Evolutionary conservation across 352 stramenopile species (phyloP), one percentile per base, ranked within the genome.

Genomic region (Phytopythium delawarense): DNA sequence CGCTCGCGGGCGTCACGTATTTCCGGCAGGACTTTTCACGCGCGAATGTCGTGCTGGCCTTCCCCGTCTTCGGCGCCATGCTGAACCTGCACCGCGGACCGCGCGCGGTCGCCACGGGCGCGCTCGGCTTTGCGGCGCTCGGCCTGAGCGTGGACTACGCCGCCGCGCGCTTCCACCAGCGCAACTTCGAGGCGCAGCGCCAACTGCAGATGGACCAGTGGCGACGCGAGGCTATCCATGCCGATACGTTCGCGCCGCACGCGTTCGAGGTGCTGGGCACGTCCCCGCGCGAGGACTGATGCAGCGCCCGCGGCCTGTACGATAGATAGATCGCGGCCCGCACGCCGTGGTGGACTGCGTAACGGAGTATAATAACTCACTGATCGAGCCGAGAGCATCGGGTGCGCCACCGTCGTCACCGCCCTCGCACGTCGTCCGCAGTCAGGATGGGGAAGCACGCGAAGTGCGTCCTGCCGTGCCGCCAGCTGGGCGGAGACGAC

Each of bases 21-120:
- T 67, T 64, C 40, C 79, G 79, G 18, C 69, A 81, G 48, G 79
- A 88, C 67, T 86, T 84, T 58, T 80, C 79, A 39, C 74, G 74
- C 56, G 67, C 67, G 23, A 88, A 81, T 49, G 66, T 86, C 23
- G 54, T 84, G 51, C 58, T 88, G 35, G 72, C 76, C 7, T 75
- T 86, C 58, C 79, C 79, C 7, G 57, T 88, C 13, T 80, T 77
- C 23, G 75, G 67, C 8, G 75, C 65, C 20, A 53, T 86, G 42
- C 56, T 88, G 49, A 79, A 79, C 44, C 53, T 70, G 20, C 76
- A 76, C n/a, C 62, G 64, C 2, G 76, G 76, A 0, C 66, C 73
- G n/a, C 65, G 74, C 2, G 66, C 69, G 2, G 86, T 86, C 68
- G 69, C 60, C 20, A 74, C 72, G 56, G 74, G 68, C 15, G 76